Evolutionary conservation across 176 grass and related monocot genomes (phyloP).

Genomic region (Cenchrus americanus): DNA sequence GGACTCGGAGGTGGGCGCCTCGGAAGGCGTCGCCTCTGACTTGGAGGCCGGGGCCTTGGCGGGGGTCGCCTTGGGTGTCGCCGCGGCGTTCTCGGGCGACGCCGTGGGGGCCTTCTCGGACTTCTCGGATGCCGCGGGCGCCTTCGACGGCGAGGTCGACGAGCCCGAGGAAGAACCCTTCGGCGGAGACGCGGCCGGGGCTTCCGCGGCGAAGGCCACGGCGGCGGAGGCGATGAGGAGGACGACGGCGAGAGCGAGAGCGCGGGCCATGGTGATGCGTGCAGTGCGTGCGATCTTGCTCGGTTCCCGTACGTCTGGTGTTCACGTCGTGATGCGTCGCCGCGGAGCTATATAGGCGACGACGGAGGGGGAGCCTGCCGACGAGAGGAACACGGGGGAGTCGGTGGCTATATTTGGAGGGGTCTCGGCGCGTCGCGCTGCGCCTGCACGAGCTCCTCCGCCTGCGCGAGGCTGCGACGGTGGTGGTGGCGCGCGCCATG

Average conservation of each 20-base stretch:
- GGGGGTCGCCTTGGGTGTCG: slow-evolving; percentile 8
- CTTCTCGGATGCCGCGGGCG: slow-evolving; percentile 22
- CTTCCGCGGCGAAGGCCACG: slow-evolving; percentile 36
- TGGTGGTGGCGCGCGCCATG: slow-evolving; percentile 31
- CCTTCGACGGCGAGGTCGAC: slow-evolving; percentile 34
- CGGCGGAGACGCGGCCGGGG: slow-evolving; percentile 42
- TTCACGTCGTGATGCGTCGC: neutral
- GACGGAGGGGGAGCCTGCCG: neutral
- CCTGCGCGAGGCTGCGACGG: neutral
- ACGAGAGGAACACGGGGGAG: slow-evolving; percentile 51
- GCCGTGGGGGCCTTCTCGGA: slow-evolving; percentile 38
- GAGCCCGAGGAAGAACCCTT: slow-evolving; percentile 33
- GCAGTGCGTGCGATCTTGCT: neutral
- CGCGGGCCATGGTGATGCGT: slow-evolving; percentile 38
- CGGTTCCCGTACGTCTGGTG: neutral
- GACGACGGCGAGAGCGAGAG: slow-evolving; percentile 23
- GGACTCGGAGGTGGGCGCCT: slow-evolving; percentile 19
- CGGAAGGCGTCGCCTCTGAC: neutral
- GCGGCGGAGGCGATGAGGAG: slow-evolving; percentile 33
- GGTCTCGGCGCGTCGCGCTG: neutral
- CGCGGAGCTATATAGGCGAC: slow-evolving; percentile 33
- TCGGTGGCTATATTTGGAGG: slow-evolving; percentile 44
- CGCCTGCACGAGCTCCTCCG: neutral
- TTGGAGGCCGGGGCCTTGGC: slow-evolving; percentile 45
- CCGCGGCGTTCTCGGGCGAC: neutral